Conservation (phyloP, 805 yeast species). For the Spathaspora passalidarum region DNA sequence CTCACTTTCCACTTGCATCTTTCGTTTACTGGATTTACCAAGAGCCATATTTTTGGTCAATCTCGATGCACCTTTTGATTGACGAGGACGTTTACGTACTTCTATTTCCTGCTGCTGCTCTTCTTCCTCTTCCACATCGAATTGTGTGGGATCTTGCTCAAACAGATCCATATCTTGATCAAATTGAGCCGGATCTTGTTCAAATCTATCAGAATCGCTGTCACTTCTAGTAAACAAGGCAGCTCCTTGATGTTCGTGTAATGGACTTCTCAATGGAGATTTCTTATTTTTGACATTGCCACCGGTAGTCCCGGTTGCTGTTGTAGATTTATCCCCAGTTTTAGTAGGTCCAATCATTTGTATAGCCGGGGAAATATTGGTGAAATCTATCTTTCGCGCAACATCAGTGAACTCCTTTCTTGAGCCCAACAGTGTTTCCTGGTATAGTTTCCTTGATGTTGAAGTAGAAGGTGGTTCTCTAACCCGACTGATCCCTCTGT, state of each 20-base stretch:
- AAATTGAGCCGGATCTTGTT: not conserved
- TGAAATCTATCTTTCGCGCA: slow-evolving; percentile 35
- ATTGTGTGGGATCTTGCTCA: not conserved
- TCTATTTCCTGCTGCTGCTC: slow-evolving; percentile 2
- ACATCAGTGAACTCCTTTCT: slow-evolving; percentile 18
- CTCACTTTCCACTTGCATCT: not conserved
- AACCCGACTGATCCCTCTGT: too few species aligned
- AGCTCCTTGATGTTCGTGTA: slow-evolving; percentile 16
- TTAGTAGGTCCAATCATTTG: slow-evolving; percentile 10
- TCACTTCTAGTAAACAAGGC: slow-evolving; percentile 2
- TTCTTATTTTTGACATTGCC: slow-evolving; percentile 17
- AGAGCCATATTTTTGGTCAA: slow-evolving; percentile 34
- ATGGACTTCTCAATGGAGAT: slow-evolving; percentile 30
- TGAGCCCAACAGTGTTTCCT: not conserved
- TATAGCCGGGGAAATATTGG: slow-evolving; percentile 13
- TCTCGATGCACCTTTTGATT: slow-evolving; percentile 12
- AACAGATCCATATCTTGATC: not conserved
- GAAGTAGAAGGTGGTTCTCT: not conserved
- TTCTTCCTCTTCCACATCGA: not conserved
- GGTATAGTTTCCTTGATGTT: not conserved
- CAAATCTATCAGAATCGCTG: slow-evolving; percentile 12
- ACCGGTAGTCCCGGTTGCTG: slow-evolving; percentile 7
- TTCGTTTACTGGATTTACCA: slow-evolving; percentile 12
- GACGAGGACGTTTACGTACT: slow-evolving; percentile 6
- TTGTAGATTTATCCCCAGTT: not conserved